Conservation (phyloP, 768 basidiomycete genomes). For the Tylopilus plumbeoviolaceoides region DNA sequence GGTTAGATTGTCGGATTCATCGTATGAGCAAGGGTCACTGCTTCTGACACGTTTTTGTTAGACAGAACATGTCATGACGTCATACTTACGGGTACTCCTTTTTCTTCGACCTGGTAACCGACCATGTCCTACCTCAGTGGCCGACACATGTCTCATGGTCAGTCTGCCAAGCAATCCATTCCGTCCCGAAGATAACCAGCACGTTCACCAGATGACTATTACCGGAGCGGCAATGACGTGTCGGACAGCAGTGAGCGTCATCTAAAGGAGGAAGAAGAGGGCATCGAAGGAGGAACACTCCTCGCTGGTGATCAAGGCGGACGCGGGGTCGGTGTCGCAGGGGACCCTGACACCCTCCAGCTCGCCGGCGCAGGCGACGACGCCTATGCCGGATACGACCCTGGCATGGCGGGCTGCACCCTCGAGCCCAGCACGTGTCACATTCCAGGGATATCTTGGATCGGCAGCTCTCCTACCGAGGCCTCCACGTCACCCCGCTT, state of each 20-base stretch:
- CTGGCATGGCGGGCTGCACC: slow-evolving; percentile 23
- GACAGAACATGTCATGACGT: background rate
- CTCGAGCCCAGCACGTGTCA: background rate
- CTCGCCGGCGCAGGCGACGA: slow-evolving; percentile 3
- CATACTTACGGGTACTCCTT: background rate
- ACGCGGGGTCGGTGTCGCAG: slow-evolving; percentile 1
- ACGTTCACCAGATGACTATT: slow-evolving; percentile 1
- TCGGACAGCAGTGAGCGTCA: background rate
- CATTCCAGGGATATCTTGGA: slow-evolving; percentile 9
- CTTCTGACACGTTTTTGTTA: background rate
- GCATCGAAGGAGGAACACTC: background rate
- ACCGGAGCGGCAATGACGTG: background rate
- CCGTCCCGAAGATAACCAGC: background rate
- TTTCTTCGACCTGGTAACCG: background rate
- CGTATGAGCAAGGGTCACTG: no score
- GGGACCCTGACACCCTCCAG: background rate
- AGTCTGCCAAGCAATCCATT: background rate
- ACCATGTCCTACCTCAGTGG: slow-evolving; percentile 7
- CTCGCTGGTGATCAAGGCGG: slow-evolving; percentile 7
- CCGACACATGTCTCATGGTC: slow-evolving; percentile 8
- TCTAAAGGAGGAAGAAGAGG: background rate
- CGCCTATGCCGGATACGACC: slow-evolving; percentile 16
- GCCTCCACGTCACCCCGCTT: background rate
- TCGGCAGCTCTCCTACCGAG: background rate
- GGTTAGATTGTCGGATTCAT: no score